phyloP scores from a whole-genome alignment of 2,329 filamentous ascomycete genomes.

The Leptodontidium sp. region DNA sequence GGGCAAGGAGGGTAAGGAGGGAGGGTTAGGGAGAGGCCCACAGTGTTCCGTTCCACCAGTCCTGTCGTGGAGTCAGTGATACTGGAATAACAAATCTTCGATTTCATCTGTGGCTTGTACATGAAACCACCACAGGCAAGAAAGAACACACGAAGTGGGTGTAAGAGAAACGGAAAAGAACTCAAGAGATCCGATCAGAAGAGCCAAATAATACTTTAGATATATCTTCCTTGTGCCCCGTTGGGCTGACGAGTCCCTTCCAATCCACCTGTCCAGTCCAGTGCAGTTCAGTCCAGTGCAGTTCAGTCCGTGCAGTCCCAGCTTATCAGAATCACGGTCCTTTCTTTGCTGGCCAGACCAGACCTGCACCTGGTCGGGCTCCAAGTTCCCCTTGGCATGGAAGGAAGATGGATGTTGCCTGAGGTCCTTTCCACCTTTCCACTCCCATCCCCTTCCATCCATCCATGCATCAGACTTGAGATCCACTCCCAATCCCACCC shows the following conservation, averaged over 20 bases:
- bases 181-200: not conserved
- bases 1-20: not conserved
- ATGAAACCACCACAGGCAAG: not conserved
- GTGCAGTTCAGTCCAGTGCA: not conserved
- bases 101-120: not conserved
- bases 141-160: not conserved
- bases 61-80: not conserved
- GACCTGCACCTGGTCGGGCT: too few relatives aligned
- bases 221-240: not conserved
- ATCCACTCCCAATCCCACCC: too few relatives aligned
- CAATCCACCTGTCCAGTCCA: not conserved
- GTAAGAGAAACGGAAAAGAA: not conserved
- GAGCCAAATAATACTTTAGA: not conserved
- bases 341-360: not conserved
- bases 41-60: not conserved
- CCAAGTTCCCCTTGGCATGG: not conserved
- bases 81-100: not conserved
- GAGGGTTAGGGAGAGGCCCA: too few relatives aligned
- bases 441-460: too few relatives aligned
- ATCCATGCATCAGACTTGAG: too few relatives aligned
- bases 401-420: not conserved
- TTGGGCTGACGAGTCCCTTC: slow-evolving; percentile 10
- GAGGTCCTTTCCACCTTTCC: too few relatives aligned
- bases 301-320: not conserved
- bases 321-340: slow-evolving; percentile 6